Evolutionary conservation across 1,139 yeast species (phyloP), one percentile per base, ranked within the genome.

Genomic region (Eremothecium coryli): DNA sequence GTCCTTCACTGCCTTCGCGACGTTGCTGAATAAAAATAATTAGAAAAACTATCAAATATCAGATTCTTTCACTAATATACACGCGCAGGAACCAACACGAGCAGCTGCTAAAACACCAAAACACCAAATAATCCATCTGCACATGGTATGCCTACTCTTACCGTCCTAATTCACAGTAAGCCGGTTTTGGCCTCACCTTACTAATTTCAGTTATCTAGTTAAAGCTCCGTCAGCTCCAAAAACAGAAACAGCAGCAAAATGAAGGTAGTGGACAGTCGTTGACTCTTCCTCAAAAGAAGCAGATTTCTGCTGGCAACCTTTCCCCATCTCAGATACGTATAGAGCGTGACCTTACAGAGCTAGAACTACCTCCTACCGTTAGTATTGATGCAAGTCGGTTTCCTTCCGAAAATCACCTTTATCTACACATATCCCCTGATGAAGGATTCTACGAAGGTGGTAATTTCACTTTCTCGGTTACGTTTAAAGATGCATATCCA

Each of bases 361-460:
- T 84, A 31, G 77, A 76, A 37, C 61, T 82, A 33, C 93, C 94
- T 9, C 56, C 68, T 17, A 74, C 78, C 7, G 78, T 82, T 52
- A 57, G 65, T 41, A 60, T 82, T 10, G 61, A 57, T 76, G 4
- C 63, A 66, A 17, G 73, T 75, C 50, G 60, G 75, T 36, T 73
- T 79, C 71, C 65, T 71, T 9, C 22, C 22, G 16, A 29, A 18
- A 12, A 35, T 30, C 11, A 18, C 41, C 76, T 88, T 46, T 64
- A 66, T 31, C 67, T 90, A 13, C 50, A 54, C 9, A 70, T 88
- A 14, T 57, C 51, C 22, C 97, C 98, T 1, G 81, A 74, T 44
- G 86, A 80, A 49, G 97, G 97, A 10, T 73, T 70, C 55, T 90
- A 88, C 56, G 60, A 62, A 34, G 68, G 70, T 14, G 97, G 97